Conservation (phyloP, 352 stramenopile species). For the Phytophthora pisi region DNA sequence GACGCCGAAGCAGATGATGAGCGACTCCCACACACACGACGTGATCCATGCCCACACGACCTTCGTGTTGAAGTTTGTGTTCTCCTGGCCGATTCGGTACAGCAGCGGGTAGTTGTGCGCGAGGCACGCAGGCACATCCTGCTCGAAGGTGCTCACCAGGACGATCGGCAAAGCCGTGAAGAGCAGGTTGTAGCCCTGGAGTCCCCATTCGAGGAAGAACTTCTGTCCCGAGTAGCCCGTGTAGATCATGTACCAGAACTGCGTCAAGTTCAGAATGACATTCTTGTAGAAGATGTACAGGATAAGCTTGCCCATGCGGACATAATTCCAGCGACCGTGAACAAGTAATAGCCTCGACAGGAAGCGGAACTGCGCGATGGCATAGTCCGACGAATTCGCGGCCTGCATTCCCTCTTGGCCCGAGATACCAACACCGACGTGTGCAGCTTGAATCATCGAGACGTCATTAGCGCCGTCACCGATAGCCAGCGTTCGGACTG, state of each 20-base stretch:
- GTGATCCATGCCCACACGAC: conserved; percentile 84
- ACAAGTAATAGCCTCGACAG: conserved; percentile 91
- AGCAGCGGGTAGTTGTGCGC: conserved; percentile 77
- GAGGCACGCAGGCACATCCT: conserved; percentile 78
- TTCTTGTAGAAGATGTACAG: conserved; percentile 97
- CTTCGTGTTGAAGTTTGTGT: conserved; percentile 86
- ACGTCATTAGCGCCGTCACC: conserved; percentile 97
- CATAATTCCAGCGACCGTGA: conserved; percentile 95
- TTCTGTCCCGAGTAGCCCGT: conserved; percentile 89
- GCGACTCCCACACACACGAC: conserved; percentile 83
- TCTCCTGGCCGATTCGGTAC: conserved; percentile 86
- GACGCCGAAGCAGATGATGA: conserved; percentile 85
- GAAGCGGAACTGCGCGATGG: conserved; percentile 95
- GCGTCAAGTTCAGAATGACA: conserved; percentile 94
- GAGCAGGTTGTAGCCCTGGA: conserved; percentile 90
- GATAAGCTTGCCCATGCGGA: conserved; percentile 93
- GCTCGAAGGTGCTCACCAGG: conserved; percentile 83
- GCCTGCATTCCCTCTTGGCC: conserved; percentile 95
- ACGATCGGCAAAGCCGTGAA: conserved; percentile 89
- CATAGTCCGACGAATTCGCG: conserved; percentile 94
- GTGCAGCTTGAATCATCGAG: conserved; percentile 94
- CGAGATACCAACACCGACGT: conserved; percentile 93
- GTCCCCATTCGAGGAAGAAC: conserved; percentile 85
- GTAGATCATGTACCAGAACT: conserved; percentile 96
- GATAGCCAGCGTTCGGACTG: conserved; percentile 89